Conservation (phyloP, 805 yeast genomes). For the Kluyveromyces nonfermentans region DNA sequence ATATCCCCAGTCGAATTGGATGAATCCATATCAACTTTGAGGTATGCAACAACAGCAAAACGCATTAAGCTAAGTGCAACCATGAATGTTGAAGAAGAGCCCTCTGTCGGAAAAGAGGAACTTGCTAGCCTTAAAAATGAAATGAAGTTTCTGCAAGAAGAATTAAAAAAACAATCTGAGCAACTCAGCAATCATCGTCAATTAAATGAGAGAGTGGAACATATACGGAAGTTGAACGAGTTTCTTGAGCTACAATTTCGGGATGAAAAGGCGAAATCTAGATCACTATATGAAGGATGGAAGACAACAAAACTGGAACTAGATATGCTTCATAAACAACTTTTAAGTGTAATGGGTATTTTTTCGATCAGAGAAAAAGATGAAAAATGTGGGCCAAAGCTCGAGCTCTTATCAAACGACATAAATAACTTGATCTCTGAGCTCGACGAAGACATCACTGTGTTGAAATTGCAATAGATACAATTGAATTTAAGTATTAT, state of each 20-base stretch:
- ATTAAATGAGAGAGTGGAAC: background rate
- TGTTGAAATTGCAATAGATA: too few species aligned
- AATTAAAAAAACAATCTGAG: background rate
- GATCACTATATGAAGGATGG: background rate
- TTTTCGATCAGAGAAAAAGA: background rate
- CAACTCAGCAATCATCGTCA: background rate
- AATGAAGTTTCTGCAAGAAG: background rate
- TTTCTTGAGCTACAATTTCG: background rate
- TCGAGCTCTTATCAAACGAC: background rate
- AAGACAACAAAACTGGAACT: background rate
- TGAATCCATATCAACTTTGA: constrained; percentile 63
- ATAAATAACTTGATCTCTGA: background rate
- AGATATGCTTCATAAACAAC: background rate
- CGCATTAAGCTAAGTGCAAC: constrained; percentile 54
- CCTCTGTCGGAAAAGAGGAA: background rate
- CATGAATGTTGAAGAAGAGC: constrained; percentile 25
- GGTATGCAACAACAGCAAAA: constrained; percentile 74
- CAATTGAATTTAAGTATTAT: too few species aligned
- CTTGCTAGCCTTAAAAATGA: background rate
- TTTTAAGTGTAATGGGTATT: background rate
- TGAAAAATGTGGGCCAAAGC: background rate
- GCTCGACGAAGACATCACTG: background rate
- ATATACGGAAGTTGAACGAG: background rate
- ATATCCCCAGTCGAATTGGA: constrained; percentile 72
- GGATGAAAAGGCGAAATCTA: background rate